Evolutionary conservation across 139 green algal species (phyloP).

Genomic region (Micromonas commoda): DNA sequence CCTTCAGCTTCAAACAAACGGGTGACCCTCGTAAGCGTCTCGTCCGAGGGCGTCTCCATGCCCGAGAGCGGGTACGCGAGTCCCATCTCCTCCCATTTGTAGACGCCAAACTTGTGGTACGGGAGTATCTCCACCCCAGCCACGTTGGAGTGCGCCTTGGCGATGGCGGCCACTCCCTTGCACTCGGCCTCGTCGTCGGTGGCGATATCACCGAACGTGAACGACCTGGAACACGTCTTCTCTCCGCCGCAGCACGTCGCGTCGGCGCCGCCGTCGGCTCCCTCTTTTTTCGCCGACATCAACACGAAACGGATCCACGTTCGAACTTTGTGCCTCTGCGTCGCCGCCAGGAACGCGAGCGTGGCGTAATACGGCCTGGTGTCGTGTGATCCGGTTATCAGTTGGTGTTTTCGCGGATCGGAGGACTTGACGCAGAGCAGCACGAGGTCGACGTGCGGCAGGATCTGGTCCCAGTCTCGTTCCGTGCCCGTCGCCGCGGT

Average conservation of each 20-base stretch:
- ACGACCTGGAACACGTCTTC: background rate
- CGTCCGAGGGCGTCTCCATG: slow-evolving; percentile 34
- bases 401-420: slow-evolving; percentile 37
- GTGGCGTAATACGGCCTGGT: background rate
- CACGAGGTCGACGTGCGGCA: slow-evolving; percentile 58
- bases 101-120: slow-evolving; percentile 57
- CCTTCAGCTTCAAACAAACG: background rate
- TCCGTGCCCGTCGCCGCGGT: slow-evolving; percentile 60
- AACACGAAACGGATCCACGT: slow-evolving; percentile 32
- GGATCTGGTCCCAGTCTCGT: slow-evolving; percentile 44
- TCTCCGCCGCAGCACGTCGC: background rate
- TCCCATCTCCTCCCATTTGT: slow-evolving; percentile 55
- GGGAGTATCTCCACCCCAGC: slow-evolving; percentile 57
- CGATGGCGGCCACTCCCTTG: background rate
- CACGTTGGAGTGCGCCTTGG: background rate
- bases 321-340: background rate
- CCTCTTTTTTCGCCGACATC: slow-evolving; percentile 24
- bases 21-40: slow-evolving; percentile 12
- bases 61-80: slow-evolving; percentile 48
- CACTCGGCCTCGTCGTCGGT: slow-evolving; percentile 9
- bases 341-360: background rate
- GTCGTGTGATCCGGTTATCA: background rate
- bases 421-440: slow-evolving; percentile 64
- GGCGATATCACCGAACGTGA: background rate
- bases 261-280: slow-evolving; percentile 37